A percentile compares a stretch with the other conserved stretches of the same genome.
phyloP scores from a whole-genome alignment of 306 rosid genomes.

The Acacia melanoxylon region DNA sequence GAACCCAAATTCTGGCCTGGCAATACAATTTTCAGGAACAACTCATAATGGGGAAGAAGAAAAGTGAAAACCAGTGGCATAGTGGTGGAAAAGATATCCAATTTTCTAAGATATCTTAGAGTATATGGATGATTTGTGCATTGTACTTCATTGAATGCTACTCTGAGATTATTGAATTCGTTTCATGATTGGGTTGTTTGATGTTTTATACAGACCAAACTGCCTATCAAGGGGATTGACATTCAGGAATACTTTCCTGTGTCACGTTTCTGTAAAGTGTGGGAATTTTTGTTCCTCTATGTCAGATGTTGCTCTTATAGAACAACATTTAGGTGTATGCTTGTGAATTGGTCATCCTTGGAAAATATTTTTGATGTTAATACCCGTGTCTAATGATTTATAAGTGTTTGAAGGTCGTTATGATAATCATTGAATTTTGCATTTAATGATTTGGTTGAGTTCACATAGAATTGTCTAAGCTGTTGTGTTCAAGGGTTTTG shows the following conservation, averaged over 20 bases:
- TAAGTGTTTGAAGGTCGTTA: too few species aligned
- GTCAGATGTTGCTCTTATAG: conserved; percentile 6
- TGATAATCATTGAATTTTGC: too few species aligned
- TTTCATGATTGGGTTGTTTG: too few species aligned
- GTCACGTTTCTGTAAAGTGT: neutral
- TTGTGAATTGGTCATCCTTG: neutral
- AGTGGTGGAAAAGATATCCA: neutral
- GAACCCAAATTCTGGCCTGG: too few species aligned
- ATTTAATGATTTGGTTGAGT: too few species aligned
- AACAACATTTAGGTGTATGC: neutral
- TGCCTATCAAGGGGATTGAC: neutral
- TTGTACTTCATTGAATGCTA: neutral
- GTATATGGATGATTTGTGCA: neutral
- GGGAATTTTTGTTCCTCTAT: neutral
- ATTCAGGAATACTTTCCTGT: neutral
- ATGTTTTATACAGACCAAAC: too few species aligned
- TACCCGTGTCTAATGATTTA: too few species aligned
- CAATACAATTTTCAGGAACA: neutral
- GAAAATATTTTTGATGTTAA: neutral
- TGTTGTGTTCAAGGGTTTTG: too few species aligned
- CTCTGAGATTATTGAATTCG: neutral
- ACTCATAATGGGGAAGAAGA: neutral
- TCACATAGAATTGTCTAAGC: too few species aligned
- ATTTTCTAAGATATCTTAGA: too few species aligned
- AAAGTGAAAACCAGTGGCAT: neutral